Base-by-base conservation (phyloP, 2,329 filamentous ascomycete genomes). In the Thielaviopsis punctulata region DNA sequence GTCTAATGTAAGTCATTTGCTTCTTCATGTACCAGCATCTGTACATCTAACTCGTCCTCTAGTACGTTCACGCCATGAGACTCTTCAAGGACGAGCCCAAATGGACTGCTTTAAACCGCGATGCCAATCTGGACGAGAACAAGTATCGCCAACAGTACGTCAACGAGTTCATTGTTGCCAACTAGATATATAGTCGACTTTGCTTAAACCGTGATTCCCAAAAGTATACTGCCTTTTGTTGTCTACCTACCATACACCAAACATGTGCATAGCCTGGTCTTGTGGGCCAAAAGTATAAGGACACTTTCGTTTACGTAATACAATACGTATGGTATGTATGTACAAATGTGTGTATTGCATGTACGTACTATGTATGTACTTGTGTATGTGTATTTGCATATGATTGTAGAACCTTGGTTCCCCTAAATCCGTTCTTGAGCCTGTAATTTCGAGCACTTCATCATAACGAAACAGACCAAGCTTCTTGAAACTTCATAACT, bases 81-180 rank as follows among this genome's bases (percentile, higher is more conserved):
- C 73, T 98, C 49, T 98, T 96, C 77, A 89, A 96, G 70, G 92
- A 96, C 58, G 89, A 96, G 68, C 92, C 92, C 30, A 95, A 96
- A 69, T 98, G 92, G 92, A 96, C 88, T 33, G 85, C 92, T 13
- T 68, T 98, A 59, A 94, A 95, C 69, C 79, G 92, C 53, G 79
- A 76, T 6, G 68, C 71, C 4, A 84, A 90, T 48, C 76, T 95
- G 44, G 87, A 96, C 63, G 65, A 65, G 55, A 98, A 96, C 67
- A 68, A 74, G 50, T 84, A 81, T 64, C 79, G 92, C 54, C 78
- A 86, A 73, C 77, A 79, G 48, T 98, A 98, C 62, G 70, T 95
- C 9, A 48, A 33, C 4, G 49, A 52, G 46, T 51, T 53, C 47
- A 36, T 52, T 45, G 49, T 45, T 24, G 46, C 47, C 49, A 55